Base-by-base conservation (phyloP, 805 yeast genomes). In the Brettanomyces bruxellensis region DNA sequence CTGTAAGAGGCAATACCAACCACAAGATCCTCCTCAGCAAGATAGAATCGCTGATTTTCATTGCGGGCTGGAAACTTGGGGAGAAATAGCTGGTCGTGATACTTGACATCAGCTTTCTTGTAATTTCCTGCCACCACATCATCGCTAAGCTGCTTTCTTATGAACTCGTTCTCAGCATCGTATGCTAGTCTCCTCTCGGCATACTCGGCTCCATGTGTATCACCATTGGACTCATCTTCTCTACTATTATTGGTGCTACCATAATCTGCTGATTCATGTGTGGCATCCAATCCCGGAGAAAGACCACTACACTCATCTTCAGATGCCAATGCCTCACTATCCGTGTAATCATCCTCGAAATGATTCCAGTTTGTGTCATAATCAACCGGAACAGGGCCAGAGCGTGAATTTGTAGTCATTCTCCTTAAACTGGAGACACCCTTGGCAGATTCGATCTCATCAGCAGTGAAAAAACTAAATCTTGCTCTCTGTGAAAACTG, bases 1-100 rank as follows among this genome's bases (percentile, higher is more conserved):
- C 64, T 64, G 62, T 86, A 93, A 4, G 98, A 98, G 0, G 97
- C 99, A 51, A 93, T 85, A 50, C 95, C 96, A 49, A 93, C 77
- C 11, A 91, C 91, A 57, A 93, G 69, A 68, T 93, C 99, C 61
- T 93, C 99, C 62, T 93, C 98, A 0, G 96, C 90, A 50, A 93
- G 76, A 62, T 91, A 93, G 62, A 86, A 88, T 47, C 96, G 73
- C 65, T 93, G 99, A 53, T 72, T 74, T 46, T 68, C 68, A 43
- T 72, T 63, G 11, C 53, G 63, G 0, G 85, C 73, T 4, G 67
- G 65, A 46, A 61, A 60, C 40, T 53, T 56, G 7, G 61, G 48
- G 3, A 73, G 68, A 54, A 66, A 77, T 47, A 69, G 67, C 46
- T 66, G 67, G 40, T 75, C 76, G 50, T 74, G 78, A 40, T 55